A percentile compares a stretch with the other conserved stretches of the same genome.
phyloP scores from a whole-genome alignment of 176 grass and related monocot genomes.

The Cenchrus fungigraminus region DNA sequence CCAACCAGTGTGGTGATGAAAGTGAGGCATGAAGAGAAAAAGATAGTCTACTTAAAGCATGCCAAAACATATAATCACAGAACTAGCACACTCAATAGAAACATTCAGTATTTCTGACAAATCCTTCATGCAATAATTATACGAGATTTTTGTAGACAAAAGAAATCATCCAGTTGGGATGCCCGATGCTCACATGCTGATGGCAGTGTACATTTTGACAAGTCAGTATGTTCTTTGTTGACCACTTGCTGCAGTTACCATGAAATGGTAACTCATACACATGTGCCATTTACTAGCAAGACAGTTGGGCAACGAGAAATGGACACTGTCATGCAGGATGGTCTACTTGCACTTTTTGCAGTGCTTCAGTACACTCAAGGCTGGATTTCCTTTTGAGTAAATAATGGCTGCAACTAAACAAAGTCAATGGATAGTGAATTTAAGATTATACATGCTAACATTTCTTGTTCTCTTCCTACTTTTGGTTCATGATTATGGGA shows the following conservation, averaged over 20 bases:
- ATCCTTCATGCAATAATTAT: constrained; percentile 11
- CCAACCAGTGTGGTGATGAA: neutral
- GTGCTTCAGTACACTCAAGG: constrained; percentile 13
- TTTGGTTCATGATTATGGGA: neutral
- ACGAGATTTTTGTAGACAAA: neutral
- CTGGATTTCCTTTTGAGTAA: constrained; percentile 15
- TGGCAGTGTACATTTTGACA: constrained; percentile 10
- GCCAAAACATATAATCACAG: constrained; percentile 24
- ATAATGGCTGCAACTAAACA: neutral
- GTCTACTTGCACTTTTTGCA: neutral
- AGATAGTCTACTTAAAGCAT: constrained; percentile 36
- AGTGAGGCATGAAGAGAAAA: constrained; percentile 4
- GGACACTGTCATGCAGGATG: constrained; percentile 25
- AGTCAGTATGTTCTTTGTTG: constrained; percentile 41
- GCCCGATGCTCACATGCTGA: neutral
- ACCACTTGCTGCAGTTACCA: constrained; percentile 27
- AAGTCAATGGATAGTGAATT: constrained; percentile 4
- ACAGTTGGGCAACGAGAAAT: constrained; percentile 21
- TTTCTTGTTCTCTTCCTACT: neutral
- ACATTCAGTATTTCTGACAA: neutral
- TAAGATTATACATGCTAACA: neutral
- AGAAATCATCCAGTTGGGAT: constrained; percentile 28
- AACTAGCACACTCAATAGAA: constrained; percentile 7
- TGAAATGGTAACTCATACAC: constrained; percentile 14
- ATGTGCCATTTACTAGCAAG: constrained; percentile 42